These are phyloP conservation scores for Raphanus hybrid DNA, from an alignment of 441 rosid genomes.

Conservation along the genomic window DNA sequence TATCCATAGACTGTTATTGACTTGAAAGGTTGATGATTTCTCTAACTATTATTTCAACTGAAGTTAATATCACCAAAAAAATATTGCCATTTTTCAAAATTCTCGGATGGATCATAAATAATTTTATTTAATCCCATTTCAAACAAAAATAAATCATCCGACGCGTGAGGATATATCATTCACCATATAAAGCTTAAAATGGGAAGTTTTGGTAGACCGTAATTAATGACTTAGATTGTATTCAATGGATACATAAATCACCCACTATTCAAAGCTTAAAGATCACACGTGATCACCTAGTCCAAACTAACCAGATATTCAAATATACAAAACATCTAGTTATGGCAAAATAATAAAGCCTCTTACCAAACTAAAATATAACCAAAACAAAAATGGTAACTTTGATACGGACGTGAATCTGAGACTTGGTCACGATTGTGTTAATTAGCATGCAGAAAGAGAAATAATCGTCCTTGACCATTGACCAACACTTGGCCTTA, in stretches of 20 bases:
- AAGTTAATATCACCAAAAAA: not conserved
- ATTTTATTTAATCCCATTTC: not conserved
- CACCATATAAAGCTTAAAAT: not conserved
- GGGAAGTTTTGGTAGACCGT: not conserved
- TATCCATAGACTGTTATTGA: not conserved
- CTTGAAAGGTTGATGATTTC: not conserved
- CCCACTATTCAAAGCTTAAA: not conserved
- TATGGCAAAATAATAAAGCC: constrained; percentile 5
- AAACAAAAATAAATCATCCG: not conserved
- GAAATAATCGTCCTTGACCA: constrained; percentile 8
- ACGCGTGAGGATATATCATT: not conserved
- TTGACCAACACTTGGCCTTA: not conserved
- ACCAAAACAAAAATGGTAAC: not conserved
- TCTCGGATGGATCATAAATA: not conserved
- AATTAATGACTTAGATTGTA: not conserved
- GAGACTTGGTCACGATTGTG: constrained; percentile 6
- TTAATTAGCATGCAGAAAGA: constrained; percentile 12
- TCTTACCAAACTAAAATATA: not conserved
- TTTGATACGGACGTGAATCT: not conserved
- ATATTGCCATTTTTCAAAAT: not conserved
- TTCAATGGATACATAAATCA: not conserved
- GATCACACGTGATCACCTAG: constrained; percentile 6
- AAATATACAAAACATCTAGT: not conserved
- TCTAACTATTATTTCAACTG: not conserved
- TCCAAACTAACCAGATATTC: constrained; percentile 1